phyloP scores from a whole-genome alignment of 78 protist species.

The Mastigamoeba balamuthi region DNA sequence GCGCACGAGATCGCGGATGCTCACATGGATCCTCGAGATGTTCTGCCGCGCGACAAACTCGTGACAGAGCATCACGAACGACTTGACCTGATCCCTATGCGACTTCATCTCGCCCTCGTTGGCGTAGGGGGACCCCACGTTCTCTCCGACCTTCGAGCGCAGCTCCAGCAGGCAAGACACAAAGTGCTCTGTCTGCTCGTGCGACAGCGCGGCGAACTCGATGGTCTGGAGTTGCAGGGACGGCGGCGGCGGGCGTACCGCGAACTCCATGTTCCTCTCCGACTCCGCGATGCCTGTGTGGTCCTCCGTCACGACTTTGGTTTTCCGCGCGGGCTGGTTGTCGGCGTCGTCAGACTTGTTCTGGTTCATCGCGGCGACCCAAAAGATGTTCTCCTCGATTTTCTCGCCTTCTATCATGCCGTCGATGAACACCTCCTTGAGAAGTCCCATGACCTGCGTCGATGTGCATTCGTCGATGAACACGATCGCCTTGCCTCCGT shows the following conservation, averaged over 20 bases:
- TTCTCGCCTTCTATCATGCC: slow-evolving; percentile 34
- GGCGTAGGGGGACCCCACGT: too few species aligned
- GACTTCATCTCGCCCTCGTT: too few species aligned
- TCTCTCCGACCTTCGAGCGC: not conserved
- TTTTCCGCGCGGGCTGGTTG: too few species aligned
- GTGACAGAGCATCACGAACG: too few species aligned
- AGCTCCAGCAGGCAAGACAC: too few species aligned
- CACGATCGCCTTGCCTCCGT: slow-evolving; percentile 4
- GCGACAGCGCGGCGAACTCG: not conserved
- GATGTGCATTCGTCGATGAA: slow-evolving; percentile 51
- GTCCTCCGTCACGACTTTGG: too few species aligned
- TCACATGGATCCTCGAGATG: slow-evolving; percentile 14
- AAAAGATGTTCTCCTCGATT: slow-evolving; percentile 19
- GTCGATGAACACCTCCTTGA: slow-evolving; percentile 51
- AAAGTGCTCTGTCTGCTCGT: too few species aligned
- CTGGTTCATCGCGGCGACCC: slow-evolving; percentile 50
- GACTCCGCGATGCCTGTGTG: too few species aligned
- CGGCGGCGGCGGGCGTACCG: slow-evolving; percentile 17
- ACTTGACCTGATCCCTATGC: too few species aligned
- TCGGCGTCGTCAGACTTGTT: too few species aligned
- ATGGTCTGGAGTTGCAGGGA: not conserved
- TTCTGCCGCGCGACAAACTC: not conserved
- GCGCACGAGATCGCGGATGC: slow-evolving; percentile 36
- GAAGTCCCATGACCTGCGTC: slow-evolving; percentile 25
- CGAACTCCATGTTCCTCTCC: not conserved